Evolutionary conservation across 139 green algal genomes (phyloP), one percentile per base, ranked within the genome.

Genomic region (Tetraselmis chui): DNA sequence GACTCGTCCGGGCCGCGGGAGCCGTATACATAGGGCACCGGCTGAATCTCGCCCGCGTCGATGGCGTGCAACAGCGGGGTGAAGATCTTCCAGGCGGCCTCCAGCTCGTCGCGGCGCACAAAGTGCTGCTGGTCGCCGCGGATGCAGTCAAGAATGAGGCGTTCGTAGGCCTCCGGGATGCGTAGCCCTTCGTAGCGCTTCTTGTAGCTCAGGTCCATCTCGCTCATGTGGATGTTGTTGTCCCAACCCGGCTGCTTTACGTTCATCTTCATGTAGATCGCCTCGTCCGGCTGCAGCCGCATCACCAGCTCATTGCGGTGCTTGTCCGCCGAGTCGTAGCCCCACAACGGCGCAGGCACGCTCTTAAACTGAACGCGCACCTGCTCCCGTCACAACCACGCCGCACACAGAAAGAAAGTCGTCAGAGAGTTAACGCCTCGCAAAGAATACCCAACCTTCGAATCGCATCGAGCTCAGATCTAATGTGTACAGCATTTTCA

Each of bases 71-170:
- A 90, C 82, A 98, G 85, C 0, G 95, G 95, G 0, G 94, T 98
- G 91, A 98, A 98, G 78, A 97, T 96, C 30, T 88, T 84, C 96
- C 96, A 99, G 0, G 96, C 95, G 0, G 94, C 96, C 23, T 92
- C 85, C 85, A 98, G 90, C 91, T 98, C 94, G 80, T 98, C 94
- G 29, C 94, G 89, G 30, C 96, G 91, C 32, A 99, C 93, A 90
- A 99, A 99, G 87, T 98, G 94, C 89, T 98, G 93, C 84, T 98
- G 94, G 85, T 99, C 94, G 30, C 96, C 95, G 67, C 89, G 83
- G 30, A 98, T 93, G 80, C 88, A 91, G 80, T 98, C 96, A 76
- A 98, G 89, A 81, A 98, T 97, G 76, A 98, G 93, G 24, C 94
- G 88, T 86, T 98, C 94, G 84, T 98, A 98, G 30, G 95, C 95